Conservation (phyloP, 1,284 basidiomycete genomes). For the Ustilago esculenta region DNA sequence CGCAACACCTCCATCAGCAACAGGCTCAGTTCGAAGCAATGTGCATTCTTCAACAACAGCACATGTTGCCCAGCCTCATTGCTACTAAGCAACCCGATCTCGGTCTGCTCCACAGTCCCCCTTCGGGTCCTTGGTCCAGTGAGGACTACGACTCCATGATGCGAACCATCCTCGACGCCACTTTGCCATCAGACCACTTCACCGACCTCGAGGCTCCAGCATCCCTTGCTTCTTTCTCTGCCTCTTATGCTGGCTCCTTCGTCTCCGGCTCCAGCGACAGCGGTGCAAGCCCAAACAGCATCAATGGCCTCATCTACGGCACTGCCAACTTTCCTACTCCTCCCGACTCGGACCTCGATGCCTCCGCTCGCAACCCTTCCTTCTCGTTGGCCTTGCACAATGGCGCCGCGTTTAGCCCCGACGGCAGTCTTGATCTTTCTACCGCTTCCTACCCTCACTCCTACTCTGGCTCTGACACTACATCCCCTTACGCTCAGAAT, state of each 20-base stretch:
- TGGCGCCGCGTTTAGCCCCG: slow-evolving; percentile 20
- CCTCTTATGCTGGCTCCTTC: slow-evolving; percentile 39
- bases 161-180: slow-evolving; percentile 42
- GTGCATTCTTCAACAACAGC: slow-evolving; percentile 29
- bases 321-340: slow-evolving; percentile 44
- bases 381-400: slow-evolving; percentile 24
- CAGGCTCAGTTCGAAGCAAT: slow-evolving; percentile 28
- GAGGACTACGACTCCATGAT: slow-evolving; percentile 52
- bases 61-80: slow-evolving; percentile 28
- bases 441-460: slow-evolving; percentile 21
- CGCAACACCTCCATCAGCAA: slow-evolving; percentile 27
- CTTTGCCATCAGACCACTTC: slow-evolving; percentile 26
- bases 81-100: slow-evolving; percentile 24
- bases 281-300: slow-evolving; percentile 44
- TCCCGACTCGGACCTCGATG: slow-evolving; percentile 34
- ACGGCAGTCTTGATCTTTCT: slow-evolving; percentile 19
- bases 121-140: slow-evolving; percentile 39
- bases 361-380: slow-evolving; percentile 28
- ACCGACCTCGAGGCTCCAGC: slow-evolving; percentile 36
- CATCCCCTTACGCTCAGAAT: slow-evolving; percentile 25
- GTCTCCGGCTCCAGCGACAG: slow-evolving; percentile 47
- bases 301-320: slow-evolving; percentile 56
- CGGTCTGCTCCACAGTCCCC: slow-evolving; percentile 16
- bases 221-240: slow-evolving; percentile 37
- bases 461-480: slow-evolving; percentile 31